Percentiles rank a stretch among this genome's conserved stretches.
These are phyloP conservation scores for Didymella sp. DNA, from an alignment of 2,329 filamentous ascomycete genomes.

Conservation along the genomic window DNA sequence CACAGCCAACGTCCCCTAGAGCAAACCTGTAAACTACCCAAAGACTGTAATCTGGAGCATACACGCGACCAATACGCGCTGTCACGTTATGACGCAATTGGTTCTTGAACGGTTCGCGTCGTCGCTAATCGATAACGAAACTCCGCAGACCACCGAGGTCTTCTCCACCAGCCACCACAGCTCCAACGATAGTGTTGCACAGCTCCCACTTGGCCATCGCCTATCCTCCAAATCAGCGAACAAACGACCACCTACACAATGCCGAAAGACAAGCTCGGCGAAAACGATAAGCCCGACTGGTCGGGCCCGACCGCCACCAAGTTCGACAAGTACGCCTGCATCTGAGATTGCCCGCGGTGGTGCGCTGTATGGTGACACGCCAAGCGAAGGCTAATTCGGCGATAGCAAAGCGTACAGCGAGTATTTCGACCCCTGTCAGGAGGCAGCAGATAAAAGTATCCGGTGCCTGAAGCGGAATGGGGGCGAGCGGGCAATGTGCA, in stretches of 20 bases:
- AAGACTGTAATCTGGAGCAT: background rate
- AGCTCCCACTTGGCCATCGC: background rate
- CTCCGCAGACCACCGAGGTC: conserved; percentile 21
- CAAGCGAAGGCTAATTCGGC: conserved; percentile 13
- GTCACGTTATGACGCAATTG: conserved; percentile 15
- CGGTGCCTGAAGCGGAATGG: conserved; percentile 87
- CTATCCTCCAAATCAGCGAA: background rate
- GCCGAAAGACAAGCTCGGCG: conserved; percentile 24
- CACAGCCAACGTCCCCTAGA: conserved; percentile 26
- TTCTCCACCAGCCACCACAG: background rate
- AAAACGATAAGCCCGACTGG: conserved; percentile 28
- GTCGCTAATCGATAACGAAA: conserved; percentile 49
- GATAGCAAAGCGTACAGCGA: conserved; percentile 84
- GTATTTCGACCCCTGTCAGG: conserved; percentile 94
- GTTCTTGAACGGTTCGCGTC: background rate
- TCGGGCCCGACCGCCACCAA: conserved; percentile 42
- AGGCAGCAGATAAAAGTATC: conserved; percentile 84
- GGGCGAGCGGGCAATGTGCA: conserved; percentile 87
- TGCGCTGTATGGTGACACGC: background rate
- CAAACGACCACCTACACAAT: background rate
- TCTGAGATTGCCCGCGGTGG: background rate
- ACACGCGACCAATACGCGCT: background rate
- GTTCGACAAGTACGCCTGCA: conserved; percentile 49
- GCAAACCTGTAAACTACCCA: background rate
- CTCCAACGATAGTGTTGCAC: background rate